These are phyloP conservation scores for Didymella pinodella DNA, from an alignment of 2,329 filamentous ascomycete species.

Conservation along the genomic window DNA sequence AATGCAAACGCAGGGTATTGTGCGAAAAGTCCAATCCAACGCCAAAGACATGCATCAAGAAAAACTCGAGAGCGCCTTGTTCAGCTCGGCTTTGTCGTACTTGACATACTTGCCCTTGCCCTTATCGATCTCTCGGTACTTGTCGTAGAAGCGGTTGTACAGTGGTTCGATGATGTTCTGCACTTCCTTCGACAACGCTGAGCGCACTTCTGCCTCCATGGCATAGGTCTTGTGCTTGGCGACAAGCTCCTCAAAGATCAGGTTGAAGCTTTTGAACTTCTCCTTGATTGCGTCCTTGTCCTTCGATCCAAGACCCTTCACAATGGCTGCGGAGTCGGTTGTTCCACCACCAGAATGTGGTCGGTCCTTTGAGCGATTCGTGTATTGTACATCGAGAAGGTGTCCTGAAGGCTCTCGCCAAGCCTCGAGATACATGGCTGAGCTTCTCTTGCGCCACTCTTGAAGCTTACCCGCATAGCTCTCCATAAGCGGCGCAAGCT, in stretches of 20 bases:
- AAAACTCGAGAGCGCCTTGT: conserved; percentile 64
- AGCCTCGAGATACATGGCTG: conserved; percentile 79
- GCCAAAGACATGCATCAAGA: conserved; percentile 38
- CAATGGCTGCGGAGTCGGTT: conserved; percentile 79
- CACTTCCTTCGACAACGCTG: conserved; percentile 81
- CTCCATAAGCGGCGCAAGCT: conserved; percentile 74
- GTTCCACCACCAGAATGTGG: conserved; percentile 64
- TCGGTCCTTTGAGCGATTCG: conserved; percentile 71
- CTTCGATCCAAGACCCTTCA: conserved; percentile 84
- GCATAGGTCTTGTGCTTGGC: conserved; percentile 79
- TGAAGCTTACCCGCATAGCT: conserved; percentile 74
- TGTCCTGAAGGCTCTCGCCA: conserved; percentile 88
- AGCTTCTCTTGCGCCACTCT: conserved; percentile 86
- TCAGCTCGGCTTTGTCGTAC: conserved; percentile 87
- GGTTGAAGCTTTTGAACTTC: conserved; percentile 93
- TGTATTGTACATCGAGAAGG: conserved; percentile 90
- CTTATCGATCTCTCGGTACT: conserved; percentile 97
- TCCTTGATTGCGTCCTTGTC: conserved; percentile 96
- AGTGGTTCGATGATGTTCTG: conserved; percentile 92
- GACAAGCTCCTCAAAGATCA: conserved; percentile 87
- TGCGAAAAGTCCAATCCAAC: conserved; percentile 37
- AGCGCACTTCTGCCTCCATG: conserved; percentile 91
- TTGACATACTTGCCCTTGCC: conserved; percentile 98
- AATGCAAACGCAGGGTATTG: conserved; percentile 45
- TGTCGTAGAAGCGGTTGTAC: conserved; percentile 94